Conservation (phyloP, 1,284 basidiomycete genomes). For the Trametes polyzona region DNA sequence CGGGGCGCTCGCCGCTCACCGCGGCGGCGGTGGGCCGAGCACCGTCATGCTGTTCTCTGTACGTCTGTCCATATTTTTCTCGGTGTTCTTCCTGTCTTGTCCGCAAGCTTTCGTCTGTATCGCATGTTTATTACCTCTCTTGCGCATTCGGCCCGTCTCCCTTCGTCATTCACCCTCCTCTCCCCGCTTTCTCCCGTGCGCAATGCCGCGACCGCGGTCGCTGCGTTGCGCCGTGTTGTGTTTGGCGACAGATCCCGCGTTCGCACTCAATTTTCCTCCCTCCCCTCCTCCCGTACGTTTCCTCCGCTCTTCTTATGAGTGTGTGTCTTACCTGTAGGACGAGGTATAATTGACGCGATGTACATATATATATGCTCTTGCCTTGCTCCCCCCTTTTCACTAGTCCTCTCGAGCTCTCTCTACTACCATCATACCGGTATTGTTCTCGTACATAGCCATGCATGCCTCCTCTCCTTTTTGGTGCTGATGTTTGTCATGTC, state of each 20-base stretch:
- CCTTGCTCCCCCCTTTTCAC: neutral
- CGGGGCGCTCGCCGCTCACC: neutral
- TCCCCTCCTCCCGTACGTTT: neutral
- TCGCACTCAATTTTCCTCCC: neutral
- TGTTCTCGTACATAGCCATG: neutral
- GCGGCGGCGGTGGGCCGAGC: too few relatives aligned
- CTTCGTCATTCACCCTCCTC: neutral
- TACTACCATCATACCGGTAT: neutral
- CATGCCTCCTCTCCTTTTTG: neutral
- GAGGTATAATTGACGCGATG: conserved; percentile 28
- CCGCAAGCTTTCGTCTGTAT: conserved; percentile 19
- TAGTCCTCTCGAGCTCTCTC: neutral
- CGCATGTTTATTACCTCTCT: conserved; percentile 26
- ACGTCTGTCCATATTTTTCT: neutral
- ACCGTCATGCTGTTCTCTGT: neutral
- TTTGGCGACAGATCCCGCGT: neutral
- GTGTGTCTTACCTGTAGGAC: conserved; percentile 17
- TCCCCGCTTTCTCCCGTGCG: neutral
- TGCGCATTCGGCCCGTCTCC: neutral
- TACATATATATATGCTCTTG: conserved; percentile 21
- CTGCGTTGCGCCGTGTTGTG: too few relatives aligned
- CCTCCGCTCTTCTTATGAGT: neutral
- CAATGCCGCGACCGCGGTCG: neutral
- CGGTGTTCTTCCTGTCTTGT: neutral
- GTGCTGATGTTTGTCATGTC: neutral